A percentile compares a stretch with the other conserved stretches of the same genome.
These are phyloP conservation scores for Apiospora hydei DNA, from an alignment of 2,329 filamentous ascomycete genomes.

Conservation along the genomic window DNA sequence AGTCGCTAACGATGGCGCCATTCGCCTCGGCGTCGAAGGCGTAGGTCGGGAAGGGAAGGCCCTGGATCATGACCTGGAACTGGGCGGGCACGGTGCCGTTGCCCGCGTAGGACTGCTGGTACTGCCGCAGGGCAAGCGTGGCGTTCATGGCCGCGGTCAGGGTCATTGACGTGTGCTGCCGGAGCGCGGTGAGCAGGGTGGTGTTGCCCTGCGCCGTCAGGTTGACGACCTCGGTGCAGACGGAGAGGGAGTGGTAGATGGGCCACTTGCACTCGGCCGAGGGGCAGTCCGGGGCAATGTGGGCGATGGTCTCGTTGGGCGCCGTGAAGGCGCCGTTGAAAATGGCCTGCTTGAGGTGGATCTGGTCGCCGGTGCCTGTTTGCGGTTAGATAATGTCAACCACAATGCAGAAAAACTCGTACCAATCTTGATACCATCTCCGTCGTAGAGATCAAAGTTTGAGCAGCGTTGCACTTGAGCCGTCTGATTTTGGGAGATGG, in stretches of 20 bases:
- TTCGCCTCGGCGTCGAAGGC: background rate
- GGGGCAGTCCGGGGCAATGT: background rate
- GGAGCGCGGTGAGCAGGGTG: background rate
- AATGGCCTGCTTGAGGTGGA: slow-evolving; percentile 16
- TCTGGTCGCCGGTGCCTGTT: slow-evolving; percentile 1
- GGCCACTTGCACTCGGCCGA: slow-evolving; percentile 17
- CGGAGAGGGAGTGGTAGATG: background rate
- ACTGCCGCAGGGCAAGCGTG: background rate
- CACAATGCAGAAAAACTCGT: background rate
- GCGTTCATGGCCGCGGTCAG: background rate
- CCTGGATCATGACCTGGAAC: background rate
- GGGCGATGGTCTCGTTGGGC: background rate
- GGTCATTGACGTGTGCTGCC: background rate
- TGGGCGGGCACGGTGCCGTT: background rate
- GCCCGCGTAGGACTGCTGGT: background rate
- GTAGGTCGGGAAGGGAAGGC: background rate
- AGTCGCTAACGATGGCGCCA: background rate
- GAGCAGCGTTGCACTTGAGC: background rate
- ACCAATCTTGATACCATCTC: background rate
- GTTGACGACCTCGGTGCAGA: slow-evolving; percentile 17
- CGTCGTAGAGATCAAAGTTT: slow-evolving; percentile 4
- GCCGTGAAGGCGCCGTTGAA: slow-evolving; percentile 2
- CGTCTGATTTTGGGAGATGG: background rate
- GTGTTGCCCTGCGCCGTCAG: background rate
- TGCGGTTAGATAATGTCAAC: background rate